Evolutionary conservation across 768 basidiomycete genomes (phyloP), one percentile per base, ranked within the genome.

Genomic region (Tulasnella sp.): DNA sequence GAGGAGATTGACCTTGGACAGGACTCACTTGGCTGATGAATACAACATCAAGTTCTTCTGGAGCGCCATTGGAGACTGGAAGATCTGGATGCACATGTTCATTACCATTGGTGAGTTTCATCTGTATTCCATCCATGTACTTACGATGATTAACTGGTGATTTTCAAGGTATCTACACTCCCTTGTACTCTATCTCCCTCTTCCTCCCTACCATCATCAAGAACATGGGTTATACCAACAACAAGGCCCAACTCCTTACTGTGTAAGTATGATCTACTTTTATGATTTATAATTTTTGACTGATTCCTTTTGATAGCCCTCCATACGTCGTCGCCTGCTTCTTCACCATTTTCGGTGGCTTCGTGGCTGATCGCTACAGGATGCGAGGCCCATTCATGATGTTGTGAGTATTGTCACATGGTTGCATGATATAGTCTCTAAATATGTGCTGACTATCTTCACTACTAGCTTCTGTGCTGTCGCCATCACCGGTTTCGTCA

Each of bases 131-230:
- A n/a, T n/a, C n/a, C n/a, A n/a, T n/a, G n/a, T n/a, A n/a, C n/a
- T n/a, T n/a, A n/a, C n/a, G n/a, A n/a, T n/a, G n/a, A n/a, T n/a
- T n/a, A n/a, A n/a, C n/a, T n/a, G n/a, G n/a, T n/a, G n/a, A n/a
- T n/a, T n/a, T n/a, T n/a, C n/a, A n/a, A 33, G 67, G 67, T 3
- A 62, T 64, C 9, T 68, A 65, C 3, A 65, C 65, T 57, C 66
- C 67, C 1, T 64, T 69, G 45, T 69, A 67, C 62, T 56, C 58
- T n/a, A 57, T 62, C 25, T 54, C 59, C 6, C 56, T 71, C 27
- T 70, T 71, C 62, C 61, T 63, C 1, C 70, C 70, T 1, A 66
- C 67, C n/a, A 67, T 70, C 59, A 67, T 70, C 46, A 41, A 45
- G 44, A 58, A 58, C 7, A 63, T 71, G 9, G 70, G 69, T 15